phyloP scores from a whole-genome alignment of 1,139 yeast genomes.

The Candida sp. region DNA sequence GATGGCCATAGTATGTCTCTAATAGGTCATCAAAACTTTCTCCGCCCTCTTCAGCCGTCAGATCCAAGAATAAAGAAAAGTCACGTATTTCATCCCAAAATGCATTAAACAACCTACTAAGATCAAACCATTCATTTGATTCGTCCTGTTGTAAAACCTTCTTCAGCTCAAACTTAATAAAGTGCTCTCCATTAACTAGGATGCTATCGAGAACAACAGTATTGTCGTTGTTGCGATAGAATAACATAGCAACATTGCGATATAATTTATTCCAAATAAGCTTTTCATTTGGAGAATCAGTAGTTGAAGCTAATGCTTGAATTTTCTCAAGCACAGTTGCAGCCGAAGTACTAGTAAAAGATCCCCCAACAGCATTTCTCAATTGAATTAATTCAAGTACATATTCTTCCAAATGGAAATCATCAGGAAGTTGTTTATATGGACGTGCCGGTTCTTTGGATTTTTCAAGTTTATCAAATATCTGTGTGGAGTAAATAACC shows the following conservation, averaged over 20 bases:
- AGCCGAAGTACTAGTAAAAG: slow-evolving; percentile 1
- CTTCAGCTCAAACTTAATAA: slow-evolving; percentile 21
- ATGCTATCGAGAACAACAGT: slow-evolving; percentile 37
- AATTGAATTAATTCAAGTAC: slow-evolving; percentile 27
- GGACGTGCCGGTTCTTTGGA: background rate
- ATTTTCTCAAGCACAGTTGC: slow-evolving; percentile 11
- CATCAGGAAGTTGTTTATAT: slow-evolving; percentile 37
- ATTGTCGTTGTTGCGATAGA: slow-evolving; percentile 27
- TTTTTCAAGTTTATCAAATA: slow-evolving; percentile 6
- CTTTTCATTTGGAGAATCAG: slow-evolving; percentile 16
- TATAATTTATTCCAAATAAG: slow-evolving; percentile 23
- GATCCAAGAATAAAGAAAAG: too few species aligned
- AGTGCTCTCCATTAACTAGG: slow-evolving; percentile 25
- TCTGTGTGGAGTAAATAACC: slow-evolving; percentile 11
- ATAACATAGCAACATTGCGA: slow-evolving; percentile 28
- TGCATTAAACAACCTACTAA: slow-evolving; percentile 11
- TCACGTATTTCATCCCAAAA: slow-evolving; percentile 3
- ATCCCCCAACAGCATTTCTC: slow-evolving; percentile 15
- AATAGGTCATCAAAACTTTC: too few species aligned
- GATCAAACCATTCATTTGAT: slow-evolving; percentile 12
- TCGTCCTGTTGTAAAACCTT: slow-evolving; percentile 6
- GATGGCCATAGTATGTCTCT: slow-evolving; percentile 1
- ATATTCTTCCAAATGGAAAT: slow-evolving; percentile 33
- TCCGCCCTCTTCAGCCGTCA: too few species aligned
- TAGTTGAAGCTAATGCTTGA: slow-evolving; percentile 6